Base-by-base conservation (phyloP, 257 asterid species). In the Agastache rugosa region DNA sequence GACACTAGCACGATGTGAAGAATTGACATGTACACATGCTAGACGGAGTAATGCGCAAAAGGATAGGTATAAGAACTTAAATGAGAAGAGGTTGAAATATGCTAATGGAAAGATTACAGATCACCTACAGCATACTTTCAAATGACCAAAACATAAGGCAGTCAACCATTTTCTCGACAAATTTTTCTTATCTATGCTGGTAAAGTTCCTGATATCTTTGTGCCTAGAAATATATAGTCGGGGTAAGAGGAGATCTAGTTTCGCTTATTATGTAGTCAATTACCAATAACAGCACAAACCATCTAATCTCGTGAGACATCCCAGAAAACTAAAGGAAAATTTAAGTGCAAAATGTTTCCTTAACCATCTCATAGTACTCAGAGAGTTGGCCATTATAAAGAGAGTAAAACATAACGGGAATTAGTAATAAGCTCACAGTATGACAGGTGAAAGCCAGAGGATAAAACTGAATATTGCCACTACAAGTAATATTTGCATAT, bases 1-100 rank as follows among this genome's bases (percentile, higher is more conserved):
- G 34, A 31, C 66, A 48, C 67, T 42, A 65, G 55, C 56, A 65
- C 8, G 71, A 65, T 22, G 39, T 22, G 20, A 22, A 65, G 56
- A 41, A 65, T 44, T 22, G 71, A 65, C 8, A 12, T 20, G 37
- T 12, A 42, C 6, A 2, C 11, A 65, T 41, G 51, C 67, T 29
- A 60, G 17, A 31, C 0, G 25, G 14, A 31, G 42, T 56, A 23
- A 27, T 12, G 34, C 64, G 22, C 63, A 20, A 27, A 60, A 60
- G 22, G 66, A 29, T 60, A 60, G 9, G 63, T 23, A 58, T 5
- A 37, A 42, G n/a, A 71, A 25, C 11, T 59, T 35, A 42, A 31
- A 31, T 31, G 37, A 31, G 37, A 31, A 31, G 4, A 29, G 66
- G 23, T 60, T 60, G 44, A 29, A 6, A 70, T n/a, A 27, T 50